These are phyloP conservation scores for Trichoderma koningiopsis DNA, from an alignment of 2,329 filamentous ascomycete genomes.

Conservation along the genomic window DNA sequence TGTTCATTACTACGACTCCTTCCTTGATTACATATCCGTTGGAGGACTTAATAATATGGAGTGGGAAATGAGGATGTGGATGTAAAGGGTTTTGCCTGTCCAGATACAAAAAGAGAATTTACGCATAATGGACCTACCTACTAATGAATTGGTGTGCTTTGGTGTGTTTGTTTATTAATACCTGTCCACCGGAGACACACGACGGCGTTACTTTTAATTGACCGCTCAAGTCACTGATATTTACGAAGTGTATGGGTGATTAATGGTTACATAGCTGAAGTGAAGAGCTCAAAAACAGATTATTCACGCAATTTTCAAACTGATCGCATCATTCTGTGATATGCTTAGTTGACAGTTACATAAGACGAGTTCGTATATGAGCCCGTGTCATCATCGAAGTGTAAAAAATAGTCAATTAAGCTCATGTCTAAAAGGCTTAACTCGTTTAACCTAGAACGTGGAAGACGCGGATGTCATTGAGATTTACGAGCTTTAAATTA, in stretches of 20 bases:
- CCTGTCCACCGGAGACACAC: constrained; percentile 3
- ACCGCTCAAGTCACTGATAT: neutral
- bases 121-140: constrained; percentile 2
- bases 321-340: neutral
- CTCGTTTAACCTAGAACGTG: neutral
- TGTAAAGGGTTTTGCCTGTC: neutral
- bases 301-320: neutral
- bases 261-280: constrained; percentile 2
- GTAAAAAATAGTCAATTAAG: neutral
- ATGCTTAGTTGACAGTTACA: neutral
- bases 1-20: neutral
- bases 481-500: neutral
- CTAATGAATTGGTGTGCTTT: constrained; percentile 9
- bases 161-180: neutral
- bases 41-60: constrained; percentile 10
- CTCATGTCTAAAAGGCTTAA: neutral
- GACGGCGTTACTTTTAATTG: constrained; percentile 12
- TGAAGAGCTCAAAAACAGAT: neutral
- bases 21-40: neutral
- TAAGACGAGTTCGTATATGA: neutral
- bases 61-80: neutral
- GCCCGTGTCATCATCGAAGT: neutral
- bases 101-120: neutral
- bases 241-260: neutral
- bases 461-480: neutral